These are phyloP conservation scores for Camellia oleifera DNA, from an alignment of 179 eudicot genomes.

Conservation along the genomic window DNA sequence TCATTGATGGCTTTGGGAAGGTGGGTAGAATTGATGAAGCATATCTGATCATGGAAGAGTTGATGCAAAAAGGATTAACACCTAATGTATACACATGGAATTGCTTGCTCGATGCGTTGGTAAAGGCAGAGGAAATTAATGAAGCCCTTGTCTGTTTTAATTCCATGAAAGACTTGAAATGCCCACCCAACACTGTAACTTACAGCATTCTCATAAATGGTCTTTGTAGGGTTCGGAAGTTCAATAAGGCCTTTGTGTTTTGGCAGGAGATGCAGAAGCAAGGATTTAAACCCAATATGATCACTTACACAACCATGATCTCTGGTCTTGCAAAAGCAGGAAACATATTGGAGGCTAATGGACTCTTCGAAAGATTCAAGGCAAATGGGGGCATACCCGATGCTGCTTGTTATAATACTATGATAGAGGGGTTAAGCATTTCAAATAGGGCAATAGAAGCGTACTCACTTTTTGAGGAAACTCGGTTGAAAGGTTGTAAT, in stretches of 20 bases:
- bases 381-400: slow-evolving; percentile 76
- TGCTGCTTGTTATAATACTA: slow-evolving; percentile 78
- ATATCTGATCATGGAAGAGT: slow-evolving; percentile 86
- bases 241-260: slow-evolving; percentile 95
- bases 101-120: slow-evolving; percentile 80
- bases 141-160: slow-evolving; percentile 94
- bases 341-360: slow-evolving; percentile 65
- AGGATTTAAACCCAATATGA: slow-evolving; percentile 71
- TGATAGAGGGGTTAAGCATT: slow-evolving; percentile 79
- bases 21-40: slow-evolving; percentile 97
- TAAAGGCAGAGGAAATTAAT: slow-evolving; percentile 83
- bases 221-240: slow-evolving; percentile 76
- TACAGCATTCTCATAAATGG: slow-evolving; percentile 89
- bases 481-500: slow-evolving; percentile 66
- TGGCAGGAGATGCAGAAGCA: slow-evolving; percentile 90
- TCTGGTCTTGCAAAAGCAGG: slow-evolving; percentile 90
- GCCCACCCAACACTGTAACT: slow-evolving; percentile 57
- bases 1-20: slow-evolving; percentile 90
- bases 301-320: slow-evolving; percentile 84
- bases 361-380: slow-evolving; percentile 72
- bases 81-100: slow-evolving; percentile 89
- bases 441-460: slow-evolving; percentile 74
- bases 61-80: slow-evolving; percentile 76
- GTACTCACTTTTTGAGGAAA: slow-evolving; percentile 74
- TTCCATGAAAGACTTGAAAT: slow-evolving; percentile 82